A percentile compares a stretch with the other conserved stretches of the same genome.
Conservation (phyloP, 1,284 basidiomycete species). For the Austroboletus novae-zelandiae region DNA sequence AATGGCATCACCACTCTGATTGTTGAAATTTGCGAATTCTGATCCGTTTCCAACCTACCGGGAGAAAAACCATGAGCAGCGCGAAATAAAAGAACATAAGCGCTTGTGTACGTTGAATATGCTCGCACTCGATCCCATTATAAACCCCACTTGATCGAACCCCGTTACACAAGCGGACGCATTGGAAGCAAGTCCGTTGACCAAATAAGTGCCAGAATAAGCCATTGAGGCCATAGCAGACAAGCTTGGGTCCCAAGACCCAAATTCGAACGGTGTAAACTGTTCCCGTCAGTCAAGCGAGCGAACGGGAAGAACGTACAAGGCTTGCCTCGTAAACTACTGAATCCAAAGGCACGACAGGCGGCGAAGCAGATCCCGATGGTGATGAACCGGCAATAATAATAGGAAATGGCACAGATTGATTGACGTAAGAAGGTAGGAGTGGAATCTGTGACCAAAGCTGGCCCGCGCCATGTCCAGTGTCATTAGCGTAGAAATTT, state of each 20-base stretch:
- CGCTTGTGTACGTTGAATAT: slow-evolving; percentile 53
- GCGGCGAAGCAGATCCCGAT: slow-evolving; percentile 43
- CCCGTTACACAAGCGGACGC: slow-evolving; percentile 56
- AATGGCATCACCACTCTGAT: slow-evolving; percentile 36
- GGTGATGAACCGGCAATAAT: slow-evolving; percentile 54
- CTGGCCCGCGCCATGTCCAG: slow-evolving; percentile 62
- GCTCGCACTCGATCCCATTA: slow-evolving; percentile 65
- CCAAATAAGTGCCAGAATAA: slow-evolving; percentile 58
- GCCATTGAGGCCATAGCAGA: slow-evolving; percentile 58
- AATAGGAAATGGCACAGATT: slow-evolving; percentile 55
- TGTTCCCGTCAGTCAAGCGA: slow-evolving; percentile 25
- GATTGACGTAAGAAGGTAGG: slow-evolving; percentile 45
- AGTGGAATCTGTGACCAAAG: slow-evolving; percentile 58
- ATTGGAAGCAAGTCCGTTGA: slow-evolving; percentile 48
- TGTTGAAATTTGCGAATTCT: slow-evolving; percentile 27
- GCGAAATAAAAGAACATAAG: not conserved
- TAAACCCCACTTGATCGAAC: slow-evolving; percentile 65
- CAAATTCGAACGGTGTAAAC: slow-evolving; percentile 65
- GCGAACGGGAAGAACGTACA: not conserved
- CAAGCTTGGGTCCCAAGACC: slow-evolving; percentile 65
- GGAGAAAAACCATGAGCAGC: slow-evolving; percentile 3
- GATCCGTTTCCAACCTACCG: slow-evolving; percentile 51
- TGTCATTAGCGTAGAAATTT: slow-evolving; percentile 60
- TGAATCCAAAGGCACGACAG: slow-evolving; percentile 41
- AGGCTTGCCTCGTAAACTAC: slow-evolving; percentile 57